Base-by-base conservation (phyloP, 2,329 filamentous ascomycete genomes). In the Lomentospora prolificans region DNA sequence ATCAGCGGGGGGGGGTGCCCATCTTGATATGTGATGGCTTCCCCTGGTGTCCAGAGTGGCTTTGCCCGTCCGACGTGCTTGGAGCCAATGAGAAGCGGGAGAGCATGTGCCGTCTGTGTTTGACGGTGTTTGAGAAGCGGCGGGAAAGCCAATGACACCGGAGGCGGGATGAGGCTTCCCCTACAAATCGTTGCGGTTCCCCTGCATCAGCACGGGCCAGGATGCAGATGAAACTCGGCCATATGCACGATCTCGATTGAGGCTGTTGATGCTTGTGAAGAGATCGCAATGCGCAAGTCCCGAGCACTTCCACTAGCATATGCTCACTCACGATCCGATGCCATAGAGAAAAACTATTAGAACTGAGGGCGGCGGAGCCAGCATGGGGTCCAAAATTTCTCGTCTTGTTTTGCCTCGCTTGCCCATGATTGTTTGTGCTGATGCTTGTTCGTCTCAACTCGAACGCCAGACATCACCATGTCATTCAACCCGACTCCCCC, bases 401-500 rank as follows among this genome's bases (percentile, higher is more conserved):
- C 7, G 44, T 27, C 30, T 51, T 51, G 24, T 55, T 27, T 30
- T n/a, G n/a, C 28, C 36, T n/a, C 22, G 24, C 27, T 5, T 14
- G 8, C 17, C 24, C 30, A 28, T 5, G 22, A 27, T 48, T n/a
- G 19, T 22, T 22, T 27, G 28, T 14, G 19, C 12, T 12, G 14
- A 8, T 30, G 7, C 24, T 30, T 17, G 25, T 30, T 50, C 25
- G 19, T 30, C n/a, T 5, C 53, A 2, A 30, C 24, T 24, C 28
- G 51, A 44, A 14, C 8, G 36, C 24, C 19, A 44, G 30, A 36
- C 52, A 48, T 27, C 52, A 33, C 53, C 25, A 55, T 55, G 53
- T 55, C 53, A 14, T 55, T 55, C 27, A 55, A 55, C 25, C 53
- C 53, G 30, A 55, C 53, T 10, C 53, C 53, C 7, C 53, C 53